A percentile compares a stretch with the other conserved stretches of the same genome.
Evolutionary conservation across 2,329 filamentous ascomycete species (phyloP).

Genomic region (Biscogniauxia sp.): DNA sequence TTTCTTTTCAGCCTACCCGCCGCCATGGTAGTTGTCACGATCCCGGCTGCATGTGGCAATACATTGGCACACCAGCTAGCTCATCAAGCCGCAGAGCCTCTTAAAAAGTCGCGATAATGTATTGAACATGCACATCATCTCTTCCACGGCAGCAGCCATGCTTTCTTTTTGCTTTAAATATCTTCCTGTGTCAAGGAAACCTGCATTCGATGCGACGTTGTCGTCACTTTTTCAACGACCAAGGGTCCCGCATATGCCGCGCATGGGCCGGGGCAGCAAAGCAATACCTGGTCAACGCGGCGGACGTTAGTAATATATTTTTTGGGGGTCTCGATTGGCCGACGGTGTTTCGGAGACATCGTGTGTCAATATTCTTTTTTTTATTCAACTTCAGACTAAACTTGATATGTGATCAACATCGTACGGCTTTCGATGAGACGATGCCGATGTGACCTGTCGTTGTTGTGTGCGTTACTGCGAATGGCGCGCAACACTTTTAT

Average conservation of each 20-base stretch:
- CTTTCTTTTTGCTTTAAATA: neutral
- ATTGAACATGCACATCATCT: neutral
- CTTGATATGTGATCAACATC: neutral
- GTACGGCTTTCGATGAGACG: neutral
- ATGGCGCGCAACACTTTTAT: neutral
- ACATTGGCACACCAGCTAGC: conserved; percentile 7
- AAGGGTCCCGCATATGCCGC: neutral
- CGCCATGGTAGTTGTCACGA: conserved; percentile 1
- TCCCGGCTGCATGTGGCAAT: conserved; percentile 6
- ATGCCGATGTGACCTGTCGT: neutral
- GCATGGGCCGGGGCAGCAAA: neutral
- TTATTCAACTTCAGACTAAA: neutral
- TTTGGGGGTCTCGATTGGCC: neutral
- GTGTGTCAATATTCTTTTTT: too few relatives aligned
- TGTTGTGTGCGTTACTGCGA: neutral
- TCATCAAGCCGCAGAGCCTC: conserved; percentile 11
- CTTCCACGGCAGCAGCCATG: neutral
- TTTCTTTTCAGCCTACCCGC: neutral
- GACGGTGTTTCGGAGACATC: too few relatives aligned
- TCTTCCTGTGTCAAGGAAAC: neutral
- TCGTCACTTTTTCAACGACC: neutral
- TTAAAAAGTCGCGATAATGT: neutral
- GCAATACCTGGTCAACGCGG: neutral
- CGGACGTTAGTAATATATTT: neutral
- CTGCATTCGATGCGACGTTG: neutral